phyloP scores from a whole-genome alignment of 306 rosid genomes.

The Dalbergia cochinchinensis region DNA sequence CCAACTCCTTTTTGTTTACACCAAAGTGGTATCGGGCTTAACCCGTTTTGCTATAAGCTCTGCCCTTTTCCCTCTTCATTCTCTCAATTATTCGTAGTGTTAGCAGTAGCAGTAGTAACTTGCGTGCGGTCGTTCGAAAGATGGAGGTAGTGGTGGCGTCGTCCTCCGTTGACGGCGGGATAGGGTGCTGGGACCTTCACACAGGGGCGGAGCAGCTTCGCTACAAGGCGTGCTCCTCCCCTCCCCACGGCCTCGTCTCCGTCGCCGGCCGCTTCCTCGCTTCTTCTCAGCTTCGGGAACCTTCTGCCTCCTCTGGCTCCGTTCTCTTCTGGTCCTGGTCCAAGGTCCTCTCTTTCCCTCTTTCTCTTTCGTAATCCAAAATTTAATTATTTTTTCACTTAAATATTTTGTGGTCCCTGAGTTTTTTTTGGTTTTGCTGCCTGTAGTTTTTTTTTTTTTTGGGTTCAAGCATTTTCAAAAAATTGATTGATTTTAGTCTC shows the following conservation, averaged over 20 bases:
- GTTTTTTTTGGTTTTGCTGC: neutral
- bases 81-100: too few species aligned
- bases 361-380: neutral
- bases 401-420: neutral
- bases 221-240: slow-evolving; percentile 73
- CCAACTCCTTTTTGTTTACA: too few species aligned
- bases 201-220: slow-evolving; percentile 80
- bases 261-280: slow-evolving; percentile 74
- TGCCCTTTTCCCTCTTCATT: too few species aligned
- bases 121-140: too few species aligned
- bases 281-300: slow-evolving; percentile 65
- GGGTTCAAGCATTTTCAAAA: too few species aligned
- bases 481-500: too few species aligned
- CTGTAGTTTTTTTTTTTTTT: too few species aligned
- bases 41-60: too few species aligned
- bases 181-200: slow-evolving; percentile 84
- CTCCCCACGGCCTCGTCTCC: slow-evolving; percentile 76
- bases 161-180: slow-evolving; percentile 69
- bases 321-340: too few species aligned
- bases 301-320: slow-evolving; percentile 59
- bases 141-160: slow-evolving; percentile 81
- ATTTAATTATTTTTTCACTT: neutral
- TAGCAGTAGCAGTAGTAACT: too few species aligned
- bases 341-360: too few species aligned
- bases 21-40: too few species aligned